Evolutionary conservation across 495 filamentous ascomycete genomes (phyloP).

Genomic region (Tuber microsphaerosporum): DNA sequence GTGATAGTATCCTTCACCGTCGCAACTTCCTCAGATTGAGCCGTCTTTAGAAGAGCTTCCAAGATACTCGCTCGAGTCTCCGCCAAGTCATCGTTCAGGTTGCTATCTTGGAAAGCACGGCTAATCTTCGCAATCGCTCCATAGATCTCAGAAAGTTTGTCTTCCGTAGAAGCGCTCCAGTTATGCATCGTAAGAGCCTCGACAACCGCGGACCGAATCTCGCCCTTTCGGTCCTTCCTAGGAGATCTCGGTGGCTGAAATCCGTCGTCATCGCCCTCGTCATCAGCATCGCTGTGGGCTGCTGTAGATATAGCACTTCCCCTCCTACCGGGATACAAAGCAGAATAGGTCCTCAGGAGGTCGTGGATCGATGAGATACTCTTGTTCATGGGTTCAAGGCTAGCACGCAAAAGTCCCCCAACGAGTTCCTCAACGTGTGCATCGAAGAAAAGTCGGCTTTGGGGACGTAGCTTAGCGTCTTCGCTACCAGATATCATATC

Average conservation of each 20-base stretch:
- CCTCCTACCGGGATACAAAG: conserved; percentile 43
- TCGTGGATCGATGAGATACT: conserved; percentile 68
- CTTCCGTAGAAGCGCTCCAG: conserved; percentile 44
- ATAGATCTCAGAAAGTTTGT: conserved; percentile 37
- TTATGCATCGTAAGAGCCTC: conserved; percentile 58
- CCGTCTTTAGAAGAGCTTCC: conserved; percentile 29
- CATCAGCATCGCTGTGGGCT: conserved; percentile 80
- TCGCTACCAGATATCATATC: conserved; percentile 74
- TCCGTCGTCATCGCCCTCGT: conserved; percentile 58
- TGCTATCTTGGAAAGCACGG: conserved; percentile 34
- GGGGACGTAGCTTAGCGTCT: conserved; percentile 66
- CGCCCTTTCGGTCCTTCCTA: conserved; percentile 65
- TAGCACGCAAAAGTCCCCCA: conserved; percentile 65
- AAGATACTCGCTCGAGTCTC: conserved; percentile 28
- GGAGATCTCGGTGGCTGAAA: conserved; percentile 53
- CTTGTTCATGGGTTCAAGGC: conserved; percentile 70
- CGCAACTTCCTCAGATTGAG: conserved; percentile 29
- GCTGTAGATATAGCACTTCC: conserved; percentile 56
- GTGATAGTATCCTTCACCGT: conserved; percentile 25
- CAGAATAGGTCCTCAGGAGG: conserved; percentile 51
- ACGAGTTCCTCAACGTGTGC: conserved; percentile 78
- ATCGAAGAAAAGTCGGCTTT: conserved; percentile 68
- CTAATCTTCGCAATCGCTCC: conserved; percentile 32
- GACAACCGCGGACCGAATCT: conserved; percentile 69
- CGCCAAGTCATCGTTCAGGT: conserved; percentile 29